Base-by-base conservation (phyloP, 2,329 filamentous ascomycete species). In the Epichloe gansuensis region DNA sequence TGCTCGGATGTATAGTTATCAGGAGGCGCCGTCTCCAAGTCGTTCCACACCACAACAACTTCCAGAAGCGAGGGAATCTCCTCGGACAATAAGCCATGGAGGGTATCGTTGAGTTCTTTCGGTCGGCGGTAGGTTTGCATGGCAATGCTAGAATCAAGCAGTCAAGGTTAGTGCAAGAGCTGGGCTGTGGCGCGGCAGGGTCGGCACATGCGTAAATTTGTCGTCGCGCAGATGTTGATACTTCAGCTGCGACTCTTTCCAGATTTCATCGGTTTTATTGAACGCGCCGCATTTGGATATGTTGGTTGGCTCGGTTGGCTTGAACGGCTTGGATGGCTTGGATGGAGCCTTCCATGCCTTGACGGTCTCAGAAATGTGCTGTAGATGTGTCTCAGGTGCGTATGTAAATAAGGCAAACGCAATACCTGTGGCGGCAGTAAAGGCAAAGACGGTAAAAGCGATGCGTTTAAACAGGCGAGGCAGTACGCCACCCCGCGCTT, bases 11-110 rank as follows among this genome's bases (percentile, higher is more conserved):
- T 52, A 31, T 59, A 69, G 43, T 61, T 54, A 0, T 54, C 50
- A 0, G 68, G 68, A 3, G 64, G 61, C 0, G 59, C 23, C 34
- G 57, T 57, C 11, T 67, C 65, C 21, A 56, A 2, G 41, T 70
- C 62, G 52, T 69, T 69, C 68, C 68, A 71, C 35, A 71, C 59
- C 15, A 71, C 44, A 42, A 69, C 65, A n/a, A 71, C 57, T 49
- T 71, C 68, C 13, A 58, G 57, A 4, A 71, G 64, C 0, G 68
- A 71, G 11, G 67, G 67, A 3, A 71, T 63, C 5, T 64, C 50
- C 17, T 61, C 55, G 13, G 41, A 49, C 5, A 68, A 56, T 17
- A 71, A 59, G 0, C 52, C 52, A 3, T 54, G 42, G 1, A 71
- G 59, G 0, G 66, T 69, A 28, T 58, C 50, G 44, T 64, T 60